Conservation (phyloP, 2,329 filamentous ascomycete species). For the Fusarium virguliforme region DNA sequence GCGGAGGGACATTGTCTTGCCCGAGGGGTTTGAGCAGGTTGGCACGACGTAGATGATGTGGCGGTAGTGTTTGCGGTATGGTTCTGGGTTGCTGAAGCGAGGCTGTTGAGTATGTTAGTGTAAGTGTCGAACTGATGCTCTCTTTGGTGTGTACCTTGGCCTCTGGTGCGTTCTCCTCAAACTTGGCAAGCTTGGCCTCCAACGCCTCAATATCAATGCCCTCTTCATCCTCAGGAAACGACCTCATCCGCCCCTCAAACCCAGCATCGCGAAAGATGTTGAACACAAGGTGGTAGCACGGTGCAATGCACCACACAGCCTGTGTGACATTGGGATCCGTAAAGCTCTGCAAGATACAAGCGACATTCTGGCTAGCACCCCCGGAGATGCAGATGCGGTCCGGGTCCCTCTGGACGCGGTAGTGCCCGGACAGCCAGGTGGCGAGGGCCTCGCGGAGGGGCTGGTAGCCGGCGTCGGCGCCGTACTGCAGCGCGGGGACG, state of each 20-base stretch:
- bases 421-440: slow-evolving; percentile 78
- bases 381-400: slow-evolving; percentile 85
- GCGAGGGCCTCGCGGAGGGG: slow-evolving; percentile 80
- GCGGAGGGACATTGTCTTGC: slow-evolving; percentile 81
- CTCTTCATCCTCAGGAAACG: slow-evolving; percentile 82
- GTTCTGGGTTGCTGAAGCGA: slow-evolving; percentile 68
- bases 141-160: slow-evolving; percentile 19
- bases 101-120: slow-evolving; percentile 49
- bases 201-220: slow-evolving; percentile 78
- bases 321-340: slow-evolving; percentile 84
- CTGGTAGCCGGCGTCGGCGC: slow-evolving; percentile 81
- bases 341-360: slow-evolving; percentile 83
- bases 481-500: slow-evolving; percentile 81
- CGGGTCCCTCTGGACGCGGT: slow-evolving; percentile 62
- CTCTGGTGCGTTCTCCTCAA: slow-evolving; percentile 50
- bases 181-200: slow-evolving; percentile 50
- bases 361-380: slow-evolving; percentile 87
- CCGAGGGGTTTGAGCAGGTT: slow-evolving; percentile 90
- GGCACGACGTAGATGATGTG: slow-evolving; percentile 92
- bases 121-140: background rate
- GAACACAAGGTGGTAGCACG: slow-evolving; percentile 88
- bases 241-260: slow-evolving; percentile 76
- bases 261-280: slow-evolving; percentile 88
- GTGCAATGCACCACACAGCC: slow-evolving; percentile 85
- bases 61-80: slow-evolving; percentile 83